Percentiles rank a stretch among this genome's conserved stretches.
Evolutionary conservation across 306 rosid species (phyloP).

Genomic region (Cicer yamashitae): DNA sequence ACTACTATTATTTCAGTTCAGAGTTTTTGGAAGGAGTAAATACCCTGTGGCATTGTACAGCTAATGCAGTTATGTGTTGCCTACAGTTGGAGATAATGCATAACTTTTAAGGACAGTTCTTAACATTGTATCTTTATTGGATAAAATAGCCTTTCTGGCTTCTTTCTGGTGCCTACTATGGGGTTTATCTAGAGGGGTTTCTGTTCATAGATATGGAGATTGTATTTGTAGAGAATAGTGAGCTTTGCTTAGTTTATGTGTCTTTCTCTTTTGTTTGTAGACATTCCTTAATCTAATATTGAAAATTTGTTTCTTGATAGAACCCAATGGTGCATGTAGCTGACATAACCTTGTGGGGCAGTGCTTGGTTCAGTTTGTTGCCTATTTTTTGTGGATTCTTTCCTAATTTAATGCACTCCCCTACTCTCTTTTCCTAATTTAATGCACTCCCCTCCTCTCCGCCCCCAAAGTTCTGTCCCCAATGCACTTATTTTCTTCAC

Average conservation of each 20-base stretch:
- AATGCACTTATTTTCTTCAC: not conserved
- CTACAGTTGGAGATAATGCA: not conserved
- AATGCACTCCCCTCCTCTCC: not conserved
- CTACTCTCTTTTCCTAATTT: too few species aligned
- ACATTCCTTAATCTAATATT: not conserved
- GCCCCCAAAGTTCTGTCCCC: not conserved
- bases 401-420: too few species aligned
- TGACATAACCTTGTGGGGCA: not conserved
- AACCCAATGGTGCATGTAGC: not conserved
- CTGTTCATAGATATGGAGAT: not conserved
- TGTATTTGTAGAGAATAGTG: not conserved
- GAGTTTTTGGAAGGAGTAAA: too few species aligned
- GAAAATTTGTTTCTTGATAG: not conserved
- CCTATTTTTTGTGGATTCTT: too few species aligned
- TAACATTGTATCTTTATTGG: not conserved
- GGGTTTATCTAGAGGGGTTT: not conserved
- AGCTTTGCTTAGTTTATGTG: slow-evolving; percentile 5
- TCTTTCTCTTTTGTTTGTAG: not conserved
- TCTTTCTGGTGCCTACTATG: not conserved
- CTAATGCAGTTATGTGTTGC: too few species aligned
- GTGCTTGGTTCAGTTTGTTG: too few species aligned
- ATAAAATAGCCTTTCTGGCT: not conserved
- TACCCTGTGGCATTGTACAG: too few species aligned
- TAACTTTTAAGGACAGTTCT: not conserved
- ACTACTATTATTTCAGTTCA: not conserved